phyloP scores from a whole-genome alignment of 108 stramenopile species.

The Pseudonitzschia pungens region DNA sequence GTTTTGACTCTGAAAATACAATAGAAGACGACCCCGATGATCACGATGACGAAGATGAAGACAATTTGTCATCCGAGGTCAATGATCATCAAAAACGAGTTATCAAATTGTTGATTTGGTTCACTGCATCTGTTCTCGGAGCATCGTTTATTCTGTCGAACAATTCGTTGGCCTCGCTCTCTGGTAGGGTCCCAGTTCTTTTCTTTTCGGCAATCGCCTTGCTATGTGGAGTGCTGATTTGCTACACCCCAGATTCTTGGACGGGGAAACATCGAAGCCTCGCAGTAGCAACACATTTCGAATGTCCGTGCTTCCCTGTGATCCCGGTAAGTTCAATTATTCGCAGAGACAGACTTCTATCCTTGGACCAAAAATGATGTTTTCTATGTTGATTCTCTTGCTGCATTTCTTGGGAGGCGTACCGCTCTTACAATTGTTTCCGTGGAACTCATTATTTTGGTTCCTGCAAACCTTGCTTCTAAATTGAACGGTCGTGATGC shows the following conservation, averaged over 20 bases:
- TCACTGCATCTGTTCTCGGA: conserved; percentile 10
- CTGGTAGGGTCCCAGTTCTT: not conserved
- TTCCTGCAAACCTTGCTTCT: too few species aligned
- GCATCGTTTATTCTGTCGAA: conserved; percentile 15
- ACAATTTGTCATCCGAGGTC: not conserved
- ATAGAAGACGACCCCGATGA: not conserved
- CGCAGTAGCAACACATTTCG: conserved; percentile 22
- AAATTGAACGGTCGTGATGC: not conserved
- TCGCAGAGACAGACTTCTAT: too few species aligned
- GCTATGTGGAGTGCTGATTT: conserved; percentile 16
- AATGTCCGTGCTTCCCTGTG: conserved; percentile 50
- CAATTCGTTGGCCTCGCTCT: not conserved
- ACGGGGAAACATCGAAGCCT: conserved; percentile 1
- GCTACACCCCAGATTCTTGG: conserved; percentile 22
- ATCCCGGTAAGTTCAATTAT: conserved; percentile 25
- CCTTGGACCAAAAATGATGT: too few species aligned
- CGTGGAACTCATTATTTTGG: not conserved
- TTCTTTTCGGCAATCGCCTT: conserved; percentile 6
- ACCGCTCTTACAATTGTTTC: too few species aligned
- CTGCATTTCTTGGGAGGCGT: too few species aligned
- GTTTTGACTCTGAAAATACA: not conserved
- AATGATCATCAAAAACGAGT: conserved; percentile 10
- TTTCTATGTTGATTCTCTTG: too few species aligned
- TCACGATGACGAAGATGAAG: not conserved
- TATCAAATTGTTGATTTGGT: conserved; percentile 13